A percentile compares a stretch with the other conserved stretches of the same genome.
Evolutionary conservation across 1,284 basidiomycete species (phyloP).

Genomic region (Tilletia caries): DNA sequence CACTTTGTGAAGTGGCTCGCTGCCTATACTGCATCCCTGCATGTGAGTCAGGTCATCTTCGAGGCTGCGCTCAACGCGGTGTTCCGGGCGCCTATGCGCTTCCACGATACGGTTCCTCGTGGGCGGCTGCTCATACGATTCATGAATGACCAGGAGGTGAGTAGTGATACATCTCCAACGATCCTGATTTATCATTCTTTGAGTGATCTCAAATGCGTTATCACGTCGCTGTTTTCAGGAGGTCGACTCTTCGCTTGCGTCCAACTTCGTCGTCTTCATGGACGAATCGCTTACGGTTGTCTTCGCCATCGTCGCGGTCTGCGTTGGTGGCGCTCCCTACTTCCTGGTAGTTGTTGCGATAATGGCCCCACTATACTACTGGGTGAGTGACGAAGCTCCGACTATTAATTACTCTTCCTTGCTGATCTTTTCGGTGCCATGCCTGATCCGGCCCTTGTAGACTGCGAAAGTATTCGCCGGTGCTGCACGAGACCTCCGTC

Average conservation of each 20-base stretch:
- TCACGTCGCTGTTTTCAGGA: too few species aligned
- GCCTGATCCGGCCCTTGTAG: slow-evolving; percentile 18
- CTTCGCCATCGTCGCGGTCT: slow-evolving; percentile 49
- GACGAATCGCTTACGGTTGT: too few species aligned
- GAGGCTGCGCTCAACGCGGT: slow-evolving; percentile 30
- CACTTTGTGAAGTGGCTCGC: not conserved
- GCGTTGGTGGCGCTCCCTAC: not conserved
- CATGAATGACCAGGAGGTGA: slow-evolving; percentile 57
- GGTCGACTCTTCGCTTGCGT: too few species aligned
- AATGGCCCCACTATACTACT: slow-evolving; percentile 2
- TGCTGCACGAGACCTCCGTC: slow-evolving; percentile 57
- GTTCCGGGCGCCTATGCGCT: slow-evolving; percentile 36
- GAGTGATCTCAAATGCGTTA: too few species aligned
- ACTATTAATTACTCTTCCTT: too few species aligned
- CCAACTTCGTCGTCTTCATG: too few species aligned
- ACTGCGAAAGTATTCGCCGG: slow-evolving; percentile 54
- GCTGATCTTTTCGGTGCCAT: slow-evolving; percentile 34
- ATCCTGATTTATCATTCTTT: slow-evolving; percentile 18
- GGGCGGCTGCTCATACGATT: slow-evolving; percentile 60
- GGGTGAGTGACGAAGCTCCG: not conserved
- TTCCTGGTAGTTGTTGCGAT: slow-evolving; percentile 35
- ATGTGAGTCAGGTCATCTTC: slow-evolving; percentile 36
- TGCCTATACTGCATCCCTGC: slow-evolving; percentile 18
- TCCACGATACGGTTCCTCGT: slow-evolving; percentile 44
- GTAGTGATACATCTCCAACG: too few species aligned